Base-by-base conservation (phyloP, 257 asterid genomes). In the Solanum peruvianum region DNA sequence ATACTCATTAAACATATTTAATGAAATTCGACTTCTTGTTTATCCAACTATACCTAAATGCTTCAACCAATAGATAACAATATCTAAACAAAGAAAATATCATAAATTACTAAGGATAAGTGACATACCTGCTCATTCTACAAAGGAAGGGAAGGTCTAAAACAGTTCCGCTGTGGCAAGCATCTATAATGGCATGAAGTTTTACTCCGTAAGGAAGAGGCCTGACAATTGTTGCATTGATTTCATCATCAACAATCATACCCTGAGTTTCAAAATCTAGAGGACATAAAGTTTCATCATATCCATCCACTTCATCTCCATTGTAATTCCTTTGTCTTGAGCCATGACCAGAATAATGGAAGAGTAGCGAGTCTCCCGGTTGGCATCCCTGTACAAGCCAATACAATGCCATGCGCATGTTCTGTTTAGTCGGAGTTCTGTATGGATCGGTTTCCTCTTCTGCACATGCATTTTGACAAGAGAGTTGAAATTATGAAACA, bases 331-430 rank as follows among this genome's bases (percentile, higher is more conserved):
- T 91, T 84, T 95, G 98, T 84, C 93, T 89, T 27, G 98, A 95
- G 69, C 99, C 98, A 90, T 97, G 99, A 87, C 99, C 99, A 87
- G 98, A 97, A 90, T 91, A 97, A 86, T 97, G 98, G 25, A 97
- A 97, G 73, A 97, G 94, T 92, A 97, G 86, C 9, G 99, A 94
- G 75, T 97, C 99, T 90, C 98, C 99, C 0, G 96, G 91, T 90
- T 95, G 98, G 87, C 98, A 97, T 78, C 98, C 99, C 86, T 97
- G 98, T 82, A 97, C 93, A 77, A 97, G 98, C 99, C 98, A 97
- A 91, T 85, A 91, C 85, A 97, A 71, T 37, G 99, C 98, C 98
- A 94, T 94, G 77, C 98, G 95, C 85, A 97, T 94, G 91, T 97
- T 97, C 44, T 92, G 85, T 92, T 95, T 95, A 88, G 91, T 95